A percentile compares a stretch with the other conserved stretches of the same genome.
Conservation (phyloP, 257 asterid species). For the Pogostemon cablin region DNA sequence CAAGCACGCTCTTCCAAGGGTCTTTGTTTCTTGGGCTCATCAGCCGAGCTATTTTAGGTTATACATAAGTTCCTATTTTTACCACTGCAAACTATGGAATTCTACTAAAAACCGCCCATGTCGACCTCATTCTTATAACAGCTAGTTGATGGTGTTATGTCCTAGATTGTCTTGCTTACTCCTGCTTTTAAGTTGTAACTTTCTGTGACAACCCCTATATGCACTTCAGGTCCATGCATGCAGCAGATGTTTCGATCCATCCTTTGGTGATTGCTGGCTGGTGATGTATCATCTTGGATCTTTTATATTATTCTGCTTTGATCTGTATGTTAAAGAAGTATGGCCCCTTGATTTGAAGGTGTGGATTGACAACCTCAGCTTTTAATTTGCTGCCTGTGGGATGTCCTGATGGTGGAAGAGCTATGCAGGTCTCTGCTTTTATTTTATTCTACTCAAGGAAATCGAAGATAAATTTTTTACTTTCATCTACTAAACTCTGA, state of each 20-base stretch:
- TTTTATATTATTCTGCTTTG: slow-evolving; percentile 16
- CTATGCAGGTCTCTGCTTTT: slow-evolving; percentile 73
- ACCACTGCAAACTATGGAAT: slow-evolving; percentile 6
- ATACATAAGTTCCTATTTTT: slow-evolving; percentile 60
- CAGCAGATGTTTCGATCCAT: slow-evolving; percentile 76
- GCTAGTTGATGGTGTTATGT: neutral
- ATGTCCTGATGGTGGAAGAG: slow-evolving; percentile 97
- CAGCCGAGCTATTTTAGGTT: slow-evolving; percentile 83
- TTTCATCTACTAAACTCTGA: slow-evolving; percentile 1
- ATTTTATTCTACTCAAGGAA: neutral
- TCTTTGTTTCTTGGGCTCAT: slow-evolving; percentile 95
- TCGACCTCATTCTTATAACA: neutral
- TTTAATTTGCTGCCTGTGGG: slow-evolving; percentile 93
- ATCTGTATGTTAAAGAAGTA: slow-evolving; percentile 24
- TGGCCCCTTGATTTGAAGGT: slow-evolving; percentile 51
- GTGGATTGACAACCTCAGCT: slow-evolving; percentile 95
- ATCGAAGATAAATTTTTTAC: neutral
- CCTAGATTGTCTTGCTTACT: neutral
- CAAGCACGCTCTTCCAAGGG: slow-evolving; percentile 94
- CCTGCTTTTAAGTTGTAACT: slow-evolving; percentile 12
- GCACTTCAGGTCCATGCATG: slow-evolving; percentile 73
- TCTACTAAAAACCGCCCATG: neutral
- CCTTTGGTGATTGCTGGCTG: slow-evolving; percentile 98
- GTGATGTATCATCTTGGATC: slow-evolving; percentile 45
- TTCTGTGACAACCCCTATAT: slow-evolving; percentile 23